A percentile compares a stretch with the other conserved stretches of the same genome.
These are phyloP conservation scores for Trichoderma pleuroti DNA, from an alignment of 2,329 filamentous ascomycete genomes.

Conservation along the genomic window DNA sequence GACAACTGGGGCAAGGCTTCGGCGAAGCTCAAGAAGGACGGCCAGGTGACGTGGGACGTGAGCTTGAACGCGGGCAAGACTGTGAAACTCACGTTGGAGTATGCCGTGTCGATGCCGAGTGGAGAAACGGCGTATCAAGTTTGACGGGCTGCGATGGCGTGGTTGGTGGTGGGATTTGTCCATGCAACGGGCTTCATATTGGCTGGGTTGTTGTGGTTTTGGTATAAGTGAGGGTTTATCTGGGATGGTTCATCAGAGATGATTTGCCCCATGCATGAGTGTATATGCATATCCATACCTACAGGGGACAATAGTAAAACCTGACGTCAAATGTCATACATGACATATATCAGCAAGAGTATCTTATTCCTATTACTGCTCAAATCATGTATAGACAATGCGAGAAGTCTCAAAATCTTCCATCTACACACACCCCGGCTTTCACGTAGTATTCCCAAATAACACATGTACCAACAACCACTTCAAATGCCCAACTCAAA, in stretches of 20 bases:
- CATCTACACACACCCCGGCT: not conserved
- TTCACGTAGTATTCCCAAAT: not conserved
- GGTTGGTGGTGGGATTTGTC: not conserved
- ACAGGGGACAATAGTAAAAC: not conserved
- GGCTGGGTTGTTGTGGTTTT: not conserved
- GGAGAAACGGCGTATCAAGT: conserved; percentile 38
- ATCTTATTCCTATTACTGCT: not conserved
- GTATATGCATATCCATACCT: not conserved
- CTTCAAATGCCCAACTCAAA: not conserved
- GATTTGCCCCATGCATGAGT: not conserved
- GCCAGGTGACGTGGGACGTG: conserved; percentile 58
- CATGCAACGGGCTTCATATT: not conserved
- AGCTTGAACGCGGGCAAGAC: conserved; percentile 54
- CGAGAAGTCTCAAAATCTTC: not conserved
- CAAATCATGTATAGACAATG: not conserved
- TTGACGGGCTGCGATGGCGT: conserved; percentile 1
- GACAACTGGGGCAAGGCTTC: conserved; percentile 50
- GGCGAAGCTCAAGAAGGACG: conserved; percentile 52
- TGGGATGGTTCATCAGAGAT: not conserved
- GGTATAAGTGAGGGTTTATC: not conserved
- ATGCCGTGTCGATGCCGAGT: conserved; percentile 55
- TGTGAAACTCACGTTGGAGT: conserved; percentile 57
- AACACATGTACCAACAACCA: not conserved
- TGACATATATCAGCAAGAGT: not conserved
- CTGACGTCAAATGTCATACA: not conserved